Base-by-base conservation (phyloP, 176 grass and related monocot species). In the Aegilops longissima region DNA sequence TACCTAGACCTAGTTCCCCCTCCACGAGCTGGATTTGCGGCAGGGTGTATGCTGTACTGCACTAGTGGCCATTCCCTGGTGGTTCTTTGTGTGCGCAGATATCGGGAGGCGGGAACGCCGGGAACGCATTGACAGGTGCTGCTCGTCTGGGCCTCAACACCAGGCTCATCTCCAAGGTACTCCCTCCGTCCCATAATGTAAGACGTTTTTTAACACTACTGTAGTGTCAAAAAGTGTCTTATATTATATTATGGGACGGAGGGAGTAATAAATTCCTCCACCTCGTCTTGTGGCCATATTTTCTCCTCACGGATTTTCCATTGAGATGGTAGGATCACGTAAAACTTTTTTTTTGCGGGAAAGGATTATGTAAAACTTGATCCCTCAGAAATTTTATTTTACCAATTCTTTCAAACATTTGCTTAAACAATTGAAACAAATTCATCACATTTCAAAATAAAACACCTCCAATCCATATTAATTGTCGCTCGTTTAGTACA, bases 101-200 rank as follows among this genome's bases (percentile, higher is more conserved):
- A 45, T 83, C 77, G 8, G 90, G 90, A 12, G 86, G 90, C 38
- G 90, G 90, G 9, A 89, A 92, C 63, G 82, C 86, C 8, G 90
- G 86, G 36, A 92, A 92, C 70, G 66, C 86, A 2, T 73, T 92
- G 84, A 92, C 86, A 5, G 83, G 66, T n/a, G 86, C 90, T 0
- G 79, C 83, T 74, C 90, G 82, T 59, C 86, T 92, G 42, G 90
- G 90, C 61, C 66, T 92, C 0, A 86, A 49, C 79, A 77, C 90
- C 11, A 89, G 86, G 71, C 44, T 92, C 3, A 92, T 92, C 75
- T 86, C 86, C 56, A 89, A 92, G 86, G 90, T 92, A 25, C 25
- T 25, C 25, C 25, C 25, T 25, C 25, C 25, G 25, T 25, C 25
- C 25, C 25, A 25, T 25, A 25, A 25, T 25, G 25, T 25, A 25